phyloP scores from a whole-genome alignment of 192 early-diverging fungal species.

The Lobulomyces angularis region DNA sequence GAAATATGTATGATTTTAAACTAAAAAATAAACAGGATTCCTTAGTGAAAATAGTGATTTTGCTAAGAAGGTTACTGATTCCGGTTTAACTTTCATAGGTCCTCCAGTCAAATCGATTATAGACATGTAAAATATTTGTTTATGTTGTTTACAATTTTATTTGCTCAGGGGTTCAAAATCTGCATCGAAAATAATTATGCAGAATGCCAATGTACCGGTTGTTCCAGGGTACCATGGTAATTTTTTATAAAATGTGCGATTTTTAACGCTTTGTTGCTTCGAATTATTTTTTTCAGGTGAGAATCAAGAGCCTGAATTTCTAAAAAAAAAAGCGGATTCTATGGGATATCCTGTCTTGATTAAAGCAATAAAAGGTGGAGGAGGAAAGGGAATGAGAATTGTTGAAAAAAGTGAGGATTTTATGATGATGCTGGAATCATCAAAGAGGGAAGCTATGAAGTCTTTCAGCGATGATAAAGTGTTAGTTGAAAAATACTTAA shows the following conservation, averaged over 20 bases:
- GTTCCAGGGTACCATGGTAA: constrained; percentile 96
- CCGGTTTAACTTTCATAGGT: constrained; percentile 77
- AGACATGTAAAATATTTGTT: constrained; percentile 61
- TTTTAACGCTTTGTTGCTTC: no score
- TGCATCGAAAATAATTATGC: constrained; percentile 85
- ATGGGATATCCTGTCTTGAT: constrained; percentile 96
- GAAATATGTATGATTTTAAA: no score
- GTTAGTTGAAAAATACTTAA: constrained; percentile 84
- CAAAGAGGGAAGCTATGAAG: constrained; percentile 74
- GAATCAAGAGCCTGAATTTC: constrained; percentile 60
- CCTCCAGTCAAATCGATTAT: constrained; percentile 77
- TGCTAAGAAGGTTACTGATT: constrained; percentile 52
- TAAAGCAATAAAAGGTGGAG: constrained; percentile 94
- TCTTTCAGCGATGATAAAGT: constrained; percentile 84
- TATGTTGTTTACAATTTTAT: background rate
- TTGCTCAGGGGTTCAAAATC: constrained; percentile 1
- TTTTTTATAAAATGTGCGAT: no score
- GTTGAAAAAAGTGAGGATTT: constrained; percentile 67
- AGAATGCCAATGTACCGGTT: constrained; percentile 73
- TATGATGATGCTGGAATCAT: constrained; percentile 70
- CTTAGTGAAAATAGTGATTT: constrained; percentile 89
- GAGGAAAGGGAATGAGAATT: constrained; percentile 96
- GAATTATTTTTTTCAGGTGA: no score
- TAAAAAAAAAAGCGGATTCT: constrained; percentile 58
- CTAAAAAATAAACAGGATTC: no score